These are phyloP conservation scores for Didymella glomerata DNA, from an alignment of 2,329 filamentous ascomycete species.

Conservation along the genomic window DNA sequence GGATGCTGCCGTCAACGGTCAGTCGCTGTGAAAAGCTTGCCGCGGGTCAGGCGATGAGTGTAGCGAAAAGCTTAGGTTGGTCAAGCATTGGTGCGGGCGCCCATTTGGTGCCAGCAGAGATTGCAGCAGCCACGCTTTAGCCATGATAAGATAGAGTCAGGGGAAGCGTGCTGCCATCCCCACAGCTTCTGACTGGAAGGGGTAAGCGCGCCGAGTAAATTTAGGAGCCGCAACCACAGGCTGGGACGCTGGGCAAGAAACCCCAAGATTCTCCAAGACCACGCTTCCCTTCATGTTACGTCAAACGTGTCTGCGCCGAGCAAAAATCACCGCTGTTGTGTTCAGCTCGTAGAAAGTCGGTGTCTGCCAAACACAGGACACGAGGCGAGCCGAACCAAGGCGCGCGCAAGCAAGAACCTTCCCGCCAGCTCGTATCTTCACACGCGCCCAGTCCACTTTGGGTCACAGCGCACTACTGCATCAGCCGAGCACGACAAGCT, in stretches of 20 bases:
- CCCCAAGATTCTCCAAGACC: conserved; percentile 16
- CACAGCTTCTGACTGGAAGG: conserved; percentile 19
- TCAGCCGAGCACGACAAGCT: conserved; percentile 24
- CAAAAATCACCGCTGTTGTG: conserved; percentile 10
- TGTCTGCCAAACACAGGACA: conserved; percentile 7
- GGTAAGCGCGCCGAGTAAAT: conserved; percentile 24
- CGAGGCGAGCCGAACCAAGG: background rate
- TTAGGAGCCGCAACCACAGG: conserved; percentile 17
- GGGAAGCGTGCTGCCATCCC: conserved; percentile 17
- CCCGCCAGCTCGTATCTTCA: conserved; percentile 21
- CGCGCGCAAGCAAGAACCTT: conserved; percentile 8
- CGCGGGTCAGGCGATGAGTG: conserved; percentile 8
- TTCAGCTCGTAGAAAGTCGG: background rate
- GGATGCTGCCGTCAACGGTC: conserved; percentile 2
- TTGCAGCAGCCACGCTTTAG: conserved; percentile 14
- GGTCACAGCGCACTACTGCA: conserved; percentile 18
- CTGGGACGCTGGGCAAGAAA: conserved; percentile 13
- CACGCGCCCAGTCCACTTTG: conserved; percentile 13
- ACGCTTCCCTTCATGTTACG: background rate
- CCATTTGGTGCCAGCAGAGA: no score
- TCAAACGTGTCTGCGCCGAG: conserved; percentile 16
- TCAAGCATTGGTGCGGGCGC: conserved; percentile 31
- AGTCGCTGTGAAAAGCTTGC: conserved; percentile 16
- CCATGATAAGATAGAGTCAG: conserved; percentile 20
- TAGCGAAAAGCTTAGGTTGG: conserved; percentile 31